Conservation (phyloP, 192 early-diverging fungal species). For the Rhizophlyctis rosea region DNA sequence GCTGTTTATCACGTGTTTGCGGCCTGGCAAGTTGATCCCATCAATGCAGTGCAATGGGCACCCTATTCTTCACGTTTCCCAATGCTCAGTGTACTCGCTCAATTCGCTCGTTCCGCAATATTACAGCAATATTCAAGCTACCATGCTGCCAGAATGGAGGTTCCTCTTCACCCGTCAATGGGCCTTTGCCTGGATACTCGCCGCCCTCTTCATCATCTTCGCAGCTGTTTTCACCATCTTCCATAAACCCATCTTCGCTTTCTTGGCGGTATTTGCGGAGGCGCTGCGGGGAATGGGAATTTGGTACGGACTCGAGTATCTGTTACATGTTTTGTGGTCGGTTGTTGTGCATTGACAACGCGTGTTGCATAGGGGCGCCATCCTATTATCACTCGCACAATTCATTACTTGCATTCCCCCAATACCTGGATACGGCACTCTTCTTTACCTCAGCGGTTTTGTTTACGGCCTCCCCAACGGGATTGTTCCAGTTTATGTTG, state of each 20-base stretch:
- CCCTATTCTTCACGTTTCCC: too few species aligned
- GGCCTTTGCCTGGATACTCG: slow-evolving; percentile 19
- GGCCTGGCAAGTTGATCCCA: too few species aligned
- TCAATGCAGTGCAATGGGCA: too few species aligned
- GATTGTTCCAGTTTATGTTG: slow-evolving; percentile 55
- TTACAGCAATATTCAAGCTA: background rate
- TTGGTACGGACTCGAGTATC: background rate
- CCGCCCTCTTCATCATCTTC: background rate
- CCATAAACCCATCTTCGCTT: slow-evolving; percentile 15
- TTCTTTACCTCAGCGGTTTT: slow-evolving; percentile 62
- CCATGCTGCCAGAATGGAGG: background rate
- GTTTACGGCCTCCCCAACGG: slow-evolving; percentile 61
- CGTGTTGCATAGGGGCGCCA: slow-evolving; percentile 17
- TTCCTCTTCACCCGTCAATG: slow-evolving; percentile 22
- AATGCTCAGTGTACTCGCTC: background rate
- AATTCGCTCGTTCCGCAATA: background rate
- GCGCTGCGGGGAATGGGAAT: slow-evolving; percentile 6
- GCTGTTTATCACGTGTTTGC: too few species aligned
- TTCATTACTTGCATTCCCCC: slow-evolving; percentile 68
- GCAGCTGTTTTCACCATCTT: slow-evolving; percentile 6
- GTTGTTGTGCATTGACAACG: background rate
- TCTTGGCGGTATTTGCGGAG: slow-evolving; percentile 24
- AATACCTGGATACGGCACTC: slow-evolving; percentile 64
- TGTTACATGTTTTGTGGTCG: background rate
- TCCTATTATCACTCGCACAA: slow-evolving; percentile 46